phyloP scores from a whole-genome alignment of 2,329 filamentous ascomycete species.

The Exophiala phaeomuriformis region DNA sequence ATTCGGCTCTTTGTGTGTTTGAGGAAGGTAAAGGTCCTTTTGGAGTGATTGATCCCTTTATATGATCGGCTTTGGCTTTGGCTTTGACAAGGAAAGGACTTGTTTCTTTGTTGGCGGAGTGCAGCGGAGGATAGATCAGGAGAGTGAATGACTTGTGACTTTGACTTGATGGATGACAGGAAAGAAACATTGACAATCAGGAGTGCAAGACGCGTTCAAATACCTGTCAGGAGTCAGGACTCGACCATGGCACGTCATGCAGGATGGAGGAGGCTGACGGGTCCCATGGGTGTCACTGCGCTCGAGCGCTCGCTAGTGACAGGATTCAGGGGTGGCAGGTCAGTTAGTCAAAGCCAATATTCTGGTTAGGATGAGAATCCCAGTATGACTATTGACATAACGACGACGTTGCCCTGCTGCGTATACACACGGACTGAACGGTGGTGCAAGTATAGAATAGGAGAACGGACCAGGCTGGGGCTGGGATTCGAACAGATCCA shows the following conservation, averaged over 20 bases:
- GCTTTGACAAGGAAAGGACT: slow-evolving; percentile 16
- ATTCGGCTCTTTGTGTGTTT: too few species aligned
- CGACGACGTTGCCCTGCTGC: slow-evolving; percentile 6
- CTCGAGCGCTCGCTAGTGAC: slow-evolving; percentile 3
- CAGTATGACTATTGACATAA: not conserved
- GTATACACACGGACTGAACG: not conserved
- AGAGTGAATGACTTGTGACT: slow-evolving; percentile 15
- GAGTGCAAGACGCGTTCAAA: slow-evolving; percentile 17
- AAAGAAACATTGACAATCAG: slow-evolving; percentile 6
- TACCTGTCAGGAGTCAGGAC: slow-evolving; percentile 11
- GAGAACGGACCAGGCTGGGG: slow-evolving; percentile 15
- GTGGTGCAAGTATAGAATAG: slow-evolving; percentile 8
- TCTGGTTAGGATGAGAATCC: not conserved
- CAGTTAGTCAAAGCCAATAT: slow-evolving; percentile 1
- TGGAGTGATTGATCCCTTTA: not conserved
- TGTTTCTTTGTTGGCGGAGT: not conserved
- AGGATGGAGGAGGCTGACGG: slow-evolving; percentile 15
- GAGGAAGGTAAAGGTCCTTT: not conserved
- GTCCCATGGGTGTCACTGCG: slow-evolving; percentile 7
- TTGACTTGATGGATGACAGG: slow-evolving; percentile 10
- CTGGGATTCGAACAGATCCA: slow-evolving; percentile 1
- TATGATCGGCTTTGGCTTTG: slow-evolving; percentile 6
- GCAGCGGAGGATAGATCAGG: not conserved
- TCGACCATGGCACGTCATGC: slow-evolving; percentile 16
- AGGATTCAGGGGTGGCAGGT: slow-evolving; percentile 15